phyloP scores from a whole-genome alignment of 2,329 filamentous ascomycete species.

The Microascus cirrosus region DNA sequence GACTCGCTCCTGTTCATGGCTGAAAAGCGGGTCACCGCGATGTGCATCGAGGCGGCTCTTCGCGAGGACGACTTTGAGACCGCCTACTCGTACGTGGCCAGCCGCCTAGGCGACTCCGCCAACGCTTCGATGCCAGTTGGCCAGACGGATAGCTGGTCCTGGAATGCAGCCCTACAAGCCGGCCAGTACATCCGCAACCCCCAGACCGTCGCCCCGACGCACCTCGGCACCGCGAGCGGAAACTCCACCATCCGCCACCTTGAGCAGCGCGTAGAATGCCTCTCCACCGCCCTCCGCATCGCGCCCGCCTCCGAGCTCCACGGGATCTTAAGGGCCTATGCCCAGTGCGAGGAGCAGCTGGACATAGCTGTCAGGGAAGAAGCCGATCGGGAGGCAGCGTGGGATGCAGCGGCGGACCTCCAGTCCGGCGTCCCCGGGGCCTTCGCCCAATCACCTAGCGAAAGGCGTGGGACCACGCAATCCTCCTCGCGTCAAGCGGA shows the following conservation, averaged over 20 bases:
- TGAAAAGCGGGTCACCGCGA: conserved; percentile 60
- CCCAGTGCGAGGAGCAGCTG: conserved; percentile 68
- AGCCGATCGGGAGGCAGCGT: conserved; percentile 55
- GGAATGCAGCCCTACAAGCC: conserved; percentile 69
- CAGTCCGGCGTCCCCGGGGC: conserved; percentile 44
- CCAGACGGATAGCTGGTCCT: conserved; percentile 53
- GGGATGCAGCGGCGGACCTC: conserved; percentile 54
- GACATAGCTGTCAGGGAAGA: conserved; percentile 56
- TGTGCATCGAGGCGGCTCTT: conserved; percentile 71
- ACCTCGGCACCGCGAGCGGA: conserved; percentile 47
- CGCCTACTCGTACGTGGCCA: conserved; percentile 73
- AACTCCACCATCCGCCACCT: conserved; percentile 58
- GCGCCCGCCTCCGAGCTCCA: conserved; percentile 60
- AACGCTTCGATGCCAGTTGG: not conserved
- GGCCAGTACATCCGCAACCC: conserved; percentile 57
- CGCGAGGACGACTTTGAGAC: conserved; percentile 75
- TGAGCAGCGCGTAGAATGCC: conserved; percentile 71
- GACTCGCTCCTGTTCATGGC: conserved; percentile 25
- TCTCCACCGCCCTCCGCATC: conserved; percentile 63
- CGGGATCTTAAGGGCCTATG: conserved; percentile 65
- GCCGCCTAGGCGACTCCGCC: conserved; percentile 37
- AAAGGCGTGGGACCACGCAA: conserved; percentile 14
- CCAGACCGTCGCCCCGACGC: conserved; percentile 42
- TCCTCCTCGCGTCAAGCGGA: conserved; percentile 18
- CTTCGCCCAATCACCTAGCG: conserved; percentile 20